A percentile compares a stretch with the other conserved stretches of the same genome.
Conservation (phyloP, 2,329 filamentous ascomycete genomes). For the Dothidotthia symphoricarpi region DNA sequence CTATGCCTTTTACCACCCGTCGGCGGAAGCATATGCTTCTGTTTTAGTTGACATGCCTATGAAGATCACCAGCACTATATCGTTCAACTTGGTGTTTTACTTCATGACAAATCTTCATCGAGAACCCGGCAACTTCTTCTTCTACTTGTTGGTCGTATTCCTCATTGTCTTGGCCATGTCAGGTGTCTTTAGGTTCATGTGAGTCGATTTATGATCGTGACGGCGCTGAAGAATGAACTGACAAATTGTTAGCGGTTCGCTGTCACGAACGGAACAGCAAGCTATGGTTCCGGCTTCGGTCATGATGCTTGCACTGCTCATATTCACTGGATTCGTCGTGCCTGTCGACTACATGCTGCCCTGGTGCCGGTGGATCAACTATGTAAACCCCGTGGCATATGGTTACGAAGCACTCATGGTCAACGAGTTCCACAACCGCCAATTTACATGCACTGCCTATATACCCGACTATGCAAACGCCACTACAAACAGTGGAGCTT, state of each 20-base stretch:
- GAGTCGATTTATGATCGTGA: no score
- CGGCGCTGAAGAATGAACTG: no score
- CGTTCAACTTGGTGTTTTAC: constrained; percentile 45
- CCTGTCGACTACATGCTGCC: constrained; percentile 61
- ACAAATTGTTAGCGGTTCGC: not conserved
- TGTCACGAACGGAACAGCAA: constrained; percentile 1
- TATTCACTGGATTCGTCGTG: constrained; percentile 56
- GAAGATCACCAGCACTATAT: constrained; percentile 43
- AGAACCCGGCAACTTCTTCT: constrained; percentile 43
- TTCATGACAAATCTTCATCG: constrained; percentile 47
- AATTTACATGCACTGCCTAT: constrained; percentile 50
- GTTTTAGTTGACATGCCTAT: constrained; percentile 48
- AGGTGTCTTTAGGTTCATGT: constrained; percentile 37
- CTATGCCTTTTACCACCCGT: constrained; percentile 84
- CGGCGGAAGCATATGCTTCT: constrained; percentile 65
- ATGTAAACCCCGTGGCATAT: constrained; percentile 71
- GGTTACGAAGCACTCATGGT: constrained; percentile 73
- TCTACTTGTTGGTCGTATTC: constrained; percentile 42
- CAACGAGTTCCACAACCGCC: constrained; percentile 56
- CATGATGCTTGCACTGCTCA: constrained; percentile 19
- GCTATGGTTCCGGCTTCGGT: not conserved
- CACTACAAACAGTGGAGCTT: constrained; percentile 16
- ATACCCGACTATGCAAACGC: constrained; percentile 26
- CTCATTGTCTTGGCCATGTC: constrained; percentile 36
- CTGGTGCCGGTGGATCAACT: constrained; percentile 80